These are phyloP conservation scores for Geotrichum bryndzae DNA, from an alignment of 1,139 yeast genomes.

Conservation along the genomic window DNA sequence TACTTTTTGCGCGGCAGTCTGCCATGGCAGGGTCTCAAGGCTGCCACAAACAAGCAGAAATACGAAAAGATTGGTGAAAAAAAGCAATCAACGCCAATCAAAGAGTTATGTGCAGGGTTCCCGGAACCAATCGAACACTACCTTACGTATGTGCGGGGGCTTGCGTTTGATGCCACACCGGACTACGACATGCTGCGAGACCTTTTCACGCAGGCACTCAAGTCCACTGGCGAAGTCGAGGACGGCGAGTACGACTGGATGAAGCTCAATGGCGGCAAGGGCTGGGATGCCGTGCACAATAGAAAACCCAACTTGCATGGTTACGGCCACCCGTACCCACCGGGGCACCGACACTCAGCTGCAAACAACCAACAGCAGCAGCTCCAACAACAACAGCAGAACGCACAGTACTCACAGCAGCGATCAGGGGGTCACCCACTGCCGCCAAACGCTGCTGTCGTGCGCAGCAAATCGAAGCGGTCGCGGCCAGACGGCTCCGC, in stretches of 20 bases:
- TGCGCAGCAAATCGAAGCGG: constrained; percentile 1
- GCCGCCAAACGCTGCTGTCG: background rate
- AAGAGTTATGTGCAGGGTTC: constrained; percentile 71
- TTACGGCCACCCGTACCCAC: constrained; percentile 67
- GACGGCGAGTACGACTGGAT: constrained; percentile 95
- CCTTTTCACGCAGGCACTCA: constrained; percentile 68
- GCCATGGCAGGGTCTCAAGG: constrained; percentile 98
- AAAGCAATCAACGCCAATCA: constrained; percentile 77
- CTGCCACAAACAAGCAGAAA: constrained; percentile 94
- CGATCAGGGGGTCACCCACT: background rate
- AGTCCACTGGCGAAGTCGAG: constrained; percentile 62
- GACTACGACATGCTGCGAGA: constrained; percentile 79
- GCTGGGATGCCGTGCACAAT: constrained; percentile 80
- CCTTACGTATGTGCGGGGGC: constrained; percentile 71
- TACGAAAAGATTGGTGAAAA: constrained; percentile 96
- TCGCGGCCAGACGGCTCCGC: background rate
- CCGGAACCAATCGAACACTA: constrained; percentile 86
- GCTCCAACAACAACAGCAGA: background rate
- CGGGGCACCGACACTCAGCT: constrained; percentile 27
- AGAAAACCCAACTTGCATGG: constrained; percentile 90
- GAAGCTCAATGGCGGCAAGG: constrained; percentile 84
- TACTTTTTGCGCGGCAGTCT: constrained; percentile 88
- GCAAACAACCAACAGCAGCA: constrained; percentile 4
- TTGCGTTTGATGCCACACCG: constrained; percentile 92
- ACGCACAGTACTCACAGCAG: background rate